Evolutionary conservation across 1,284 basidiomycete genomes (phyloP).

Genomic region (Naganishia liquefaciens): DNA sequence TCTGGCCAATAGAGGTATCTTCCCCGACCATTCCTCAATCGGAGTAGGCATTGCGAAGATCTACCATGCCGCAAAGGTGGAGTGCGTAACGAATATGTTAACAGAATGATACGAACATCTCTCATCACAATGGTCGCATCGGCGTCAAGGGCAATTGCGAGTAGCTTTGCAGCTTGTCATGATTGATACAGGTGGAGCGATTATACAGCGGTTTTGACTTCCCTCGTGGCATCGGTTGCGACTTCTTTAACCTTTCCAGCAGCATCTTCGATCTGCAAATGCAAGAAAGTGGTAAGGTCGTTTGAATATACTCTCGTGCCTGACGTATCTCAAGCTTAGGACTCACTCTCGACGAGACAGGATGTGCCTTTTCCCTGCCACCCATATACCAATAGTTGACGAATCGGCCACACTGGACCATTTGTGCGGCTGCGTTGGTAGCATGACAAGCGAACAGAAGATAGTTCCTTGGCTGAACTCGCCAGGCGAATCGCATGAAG

Average conservation of each 20-base stretch:
- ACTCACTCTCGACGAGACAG: constrained; percentile 31
- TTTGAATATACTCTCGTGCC: no score
- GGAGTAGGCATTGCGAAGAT: no score
- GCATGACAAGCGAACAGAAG: constrained; percentile 88
- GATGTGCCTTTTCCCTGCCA: constrained; percentile 26
- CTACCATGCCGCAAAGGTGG: no score
- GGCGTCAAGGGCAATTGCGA: no score
- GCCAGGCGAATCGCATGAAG: constrained; percentile 97
- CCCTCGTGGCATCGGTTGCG: constrained; percentile 10
- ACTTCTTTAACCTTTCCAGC: constrained; percentile 23
- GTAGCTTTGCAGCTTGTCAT: background rate
- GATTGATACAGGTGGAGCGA: constrained; percentile 9
- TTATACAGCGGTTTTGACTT: constrained; percentile 26
- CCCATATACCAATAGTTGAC: constrained; percentile 74
- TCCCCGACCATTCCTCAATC: no score
- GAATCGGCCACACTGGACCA: constrained; percentile 78
- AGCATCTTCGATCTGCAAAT: constrained; percentile 19
- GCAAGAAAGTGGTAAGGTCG: no score
- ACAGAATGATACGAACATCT: no score
- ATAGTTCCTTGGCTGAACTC: constrained; percentile 76
- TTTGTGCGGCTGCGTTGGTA: constrained; percentile 85
- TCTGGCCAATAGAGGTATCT: no score
- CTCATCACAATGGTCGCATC: no score
- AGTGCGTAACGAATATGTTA: no score
- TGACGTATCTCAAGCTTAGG: no score